Conservation (phyloP, 768 basidiomycete genomes). For the Plicaturopsis crispa region DNA sequence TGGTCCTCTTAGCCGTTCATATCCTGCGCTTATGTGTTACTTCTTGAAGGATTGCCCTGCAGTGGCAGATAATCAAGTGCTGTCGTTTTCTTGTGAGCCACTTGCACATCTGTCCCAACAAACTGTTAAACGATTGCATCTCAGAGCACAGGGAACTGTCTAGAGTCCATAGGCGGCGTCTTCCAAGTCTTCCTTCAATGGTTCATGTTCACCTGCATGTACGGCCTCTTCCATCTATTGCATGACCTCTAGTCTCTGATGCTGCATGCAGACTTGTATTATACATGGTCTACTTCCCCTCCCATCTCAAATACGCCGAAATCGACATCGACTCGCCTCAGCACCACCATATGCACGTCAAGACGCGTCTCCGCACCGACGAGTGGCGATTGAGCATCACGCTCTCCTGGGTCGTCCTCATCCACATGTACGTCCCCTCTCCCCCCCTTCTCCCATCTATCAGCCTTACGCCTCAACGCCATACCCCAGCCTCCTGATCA, state of each 20-base stretch:
- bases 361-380: conserved; percentile 44
- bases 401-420: conserved; percentile 60
- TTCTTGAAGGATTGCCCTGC: conserved; percentile 79
- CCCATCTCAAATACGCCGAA: conserved; percentile 65
- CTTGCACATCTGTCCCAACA: background rate
- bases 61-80: conserved; percentile 77
- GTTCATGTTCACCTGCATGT: conserved; percentile 82
- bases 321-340: conserved; percentile 32
- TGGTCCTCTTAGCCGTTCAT: background rate
- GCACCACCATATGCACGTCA: conserved; percentile 23
- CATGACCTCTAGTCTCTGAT: background rate
- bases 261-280: conserved; percentile 61
- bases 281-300: conserved; percentile 89
- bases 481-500: conserved; percentile 40
- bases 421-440: conserved; percentile 61
- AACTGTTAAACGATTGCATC: background rate
- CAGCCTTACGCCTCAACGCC: conserved; percentile 4
- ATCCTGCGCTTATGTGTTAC: no score
- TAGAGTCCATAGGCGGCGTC: conserved; percentile 77
- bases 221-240: conserved; percentile 20
- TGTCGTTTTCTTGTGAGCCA: conserved; percentile 67
- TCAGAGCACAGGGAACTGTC: conserved; percentile 62
- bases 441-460: background rate
- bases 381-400: conserved; percentile 77
- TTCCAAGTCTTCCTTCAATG: conserved; percentile 80